Percentiles rank a stretch among this genome's conserved stretches.
phyloP scores from a whole-genome alignment of 495 filamentous ascomycete species.

The Sporormia fimetaria region DNA sequence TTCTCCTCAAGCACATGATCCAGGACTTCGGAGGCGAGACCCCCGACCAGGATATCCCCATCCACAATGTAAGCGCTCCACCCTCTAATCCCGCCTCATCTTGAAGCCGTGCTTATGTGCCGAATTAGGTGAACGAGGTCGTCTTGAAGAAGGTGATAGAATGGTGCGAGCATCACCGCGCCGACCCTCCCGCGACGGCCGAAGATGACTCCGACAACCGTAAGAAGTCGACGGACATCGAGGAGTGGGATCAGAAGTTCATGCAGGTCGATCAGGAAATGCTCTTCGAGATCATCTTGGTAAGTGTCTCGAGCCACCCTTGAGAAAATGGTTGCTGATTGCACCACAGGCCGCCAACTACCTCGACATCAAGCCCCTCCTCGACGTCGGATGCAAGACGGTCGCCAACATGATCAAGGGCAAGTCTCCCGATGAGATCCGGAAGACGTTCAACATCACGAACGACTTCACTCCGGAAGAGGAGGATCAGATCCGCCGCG shows the following conservation, averaged over 20 bases:
- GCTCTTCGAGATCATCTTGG: conserved; percentile 97
- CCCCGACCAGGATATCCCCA: conserved; percentile 59
- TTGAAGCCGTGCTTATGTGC: conserved; percentile 10
- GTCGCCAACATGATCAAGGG: conserved; percentile 84
- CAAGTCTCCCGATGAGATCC: conserved; percentile 70
- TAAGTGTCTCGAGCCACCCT: conserved; percentile 37
- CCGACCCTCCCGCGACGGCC: conserved; percentile 60
- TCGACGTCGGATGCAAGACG: conserved; percentile 76
- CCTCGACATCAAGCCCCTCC: conserved; percentile 69
- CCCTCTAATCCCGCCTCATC: conserved; percentile 1
- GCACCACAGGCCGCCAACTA: conserved; percentile 55
- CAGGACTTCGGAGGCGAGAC: conserved; percentile 72
- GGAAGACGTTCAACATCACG: conserved; percentile 75
- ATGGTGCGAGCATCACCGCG: conserved; percentile 91
- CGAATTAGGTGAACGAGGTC: conserved; percentile 70
- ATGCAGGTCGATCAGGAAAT: conserved; percentile 99
- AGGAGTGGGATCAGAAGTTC: conserved; percentile 99
- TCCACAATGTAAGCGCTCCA: conserved; percentile 66
- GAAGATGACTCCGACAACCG: conserved; percentile 89
- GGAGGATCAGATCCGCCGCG: conserved; percentile 70
- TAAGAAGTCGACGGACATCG: conserved; percentile 97
- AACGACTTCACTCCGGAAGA: conserved; percentile 77
- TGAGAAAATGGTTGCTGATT: conserved; percentile 6
- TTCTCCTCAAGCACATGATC: conserved; percentile 95
- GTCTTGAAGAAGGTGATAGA: conserved; percentile 93